Conservation (phyloP, 2,329 filamentous ascomycete genomes). For the Paraconiothyrium sp. region DNA sequence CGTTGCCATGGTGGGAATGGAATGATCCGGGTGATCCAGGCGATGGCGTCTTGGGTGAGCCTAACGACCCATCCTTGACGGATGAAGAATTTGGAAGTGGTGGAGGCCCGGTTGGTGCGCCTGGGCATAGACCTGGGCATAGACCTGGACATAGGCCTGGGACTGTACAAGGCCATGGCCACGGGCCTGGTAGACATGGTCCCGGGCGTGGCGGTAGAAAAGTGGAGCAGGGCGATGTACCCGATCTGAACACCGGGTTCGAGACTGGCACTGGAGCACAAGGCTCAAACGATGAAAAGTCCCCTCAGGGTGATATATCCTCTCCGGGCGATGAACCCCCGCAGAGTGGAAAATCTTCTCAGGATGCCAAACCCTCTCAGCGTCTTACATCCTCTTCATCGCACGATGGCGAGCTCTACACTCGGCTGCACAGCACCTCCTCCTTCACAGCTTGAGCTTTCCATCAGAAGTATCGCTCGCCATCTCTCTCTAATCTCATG, state of each 20-base stretch:
- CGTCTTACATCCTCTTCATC: not conserved
- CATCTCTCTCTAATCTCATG: not conserved
- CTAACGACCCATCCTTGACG: not conserved
- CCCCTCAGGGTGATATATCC: too few species aligned
- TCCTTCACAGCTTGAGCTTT: too few species aligned
- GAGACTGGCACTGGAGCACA: too few species aligned
- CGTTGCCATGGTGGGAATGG: constrained; percentile 6
- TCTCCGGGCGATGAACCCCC: too few species aligned
- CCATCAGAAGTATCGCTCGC: not conserved
- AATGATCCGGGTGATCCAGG: not conserved
- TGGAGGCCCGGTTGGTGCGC: not conserved
- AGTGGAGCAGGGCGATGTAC: not conserved
- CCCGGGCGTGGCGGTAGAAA: not conserved
- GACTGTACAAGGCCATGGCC: too few species aligned
- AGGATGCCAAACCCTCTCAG: too few species aligned
- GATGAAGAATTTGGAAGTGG: not conserved
- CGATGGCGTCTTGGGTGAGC: not conserved
- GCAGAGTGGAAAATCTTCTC: too few species aligned
- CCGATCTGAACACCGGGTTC: not conserved
- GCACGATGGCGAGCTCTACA: not conserved
- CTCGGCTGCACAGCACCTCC: not conserved
- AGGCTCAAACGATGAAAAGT: too few species aligned
- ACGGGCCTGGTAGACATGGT: not conserved
- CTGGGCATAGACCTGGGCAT: too few species aligned
- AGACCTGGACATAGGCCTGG: too few species aligned